A percentile compares a stretch with the other conserved stretches of the same genome.
These are phyloP conservation scores for Penicillium sp. DNA, from an alignment of 2,329 filamentous ascomycete genomes.

Conservation along the genomic window DNA sequence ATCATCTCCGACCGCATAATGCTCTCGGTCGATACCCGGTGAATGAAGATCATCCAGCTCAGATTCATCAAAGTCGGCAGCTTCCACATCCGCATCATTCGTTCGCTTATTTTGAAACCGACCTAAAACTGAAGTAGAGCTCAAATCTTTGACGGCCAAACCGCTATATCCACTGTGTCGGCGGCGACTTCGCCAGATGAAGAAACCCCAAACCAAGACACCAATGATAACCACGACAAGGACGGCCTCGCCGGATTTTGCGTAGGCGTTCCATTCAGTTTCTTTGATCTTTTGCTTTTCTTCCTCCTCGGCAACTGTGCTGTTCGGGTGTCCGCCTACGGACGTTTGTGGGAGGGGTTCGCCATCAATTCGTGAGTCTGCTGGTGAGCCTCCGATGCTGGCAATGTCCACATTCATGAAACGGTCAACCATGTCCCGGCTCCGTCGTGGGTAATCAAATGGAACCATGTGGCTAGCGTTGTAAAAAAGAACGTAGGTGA, in stretches of 20 bases:
- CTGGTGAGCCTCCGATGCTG: conserved; percentile 79
- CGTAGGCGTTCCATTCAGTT: conserved; percentile 88
- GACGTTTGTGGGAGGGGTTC: conserved; percentile 79
- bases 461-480: conserved; percentile 99
- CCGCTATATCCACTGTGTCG: conserved; percentile 49
- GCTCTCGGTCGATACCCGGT: conserved; percentile 39
- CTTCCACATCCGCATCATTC: conserved; percentile 59
- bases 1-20: conserved; percentile 56
- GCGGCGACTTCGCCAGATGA: conserved; percentile 63
- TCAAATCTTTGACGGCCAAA: conserved; percentile 51
- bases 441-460: conserved; percentile 85
- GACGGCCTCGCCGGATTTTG: conserved; percentile 82
- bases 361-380: conserved; percentile 81
- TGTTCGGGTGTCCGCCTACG: conserved; percentile 74
- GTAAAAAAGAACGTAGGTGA: conserved; percentile 95
- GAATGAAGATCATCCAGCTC: conserved; percentile 62
- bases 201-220: conserved; percentile 75
- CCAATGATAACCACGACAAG: conserved; percentile 79
- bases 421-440: conserved; percentile 94
- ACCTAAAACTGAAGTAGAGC: conserved; percentile 49
- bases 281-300: conserved; percentile 77
- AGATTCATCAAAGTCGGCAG: conserved; percentile 65
- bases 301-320: conserved; percentile 68
- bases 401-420: conserved; percentile 94
- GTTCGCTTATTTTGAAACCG: conserved; percentile 52